Percentiles rank a stretch among this genome's conserved stretches.
phyloP scores from a whole-genome alignment of 179 eudicot genomes.

The Gypsophila paniculata region DNA sequence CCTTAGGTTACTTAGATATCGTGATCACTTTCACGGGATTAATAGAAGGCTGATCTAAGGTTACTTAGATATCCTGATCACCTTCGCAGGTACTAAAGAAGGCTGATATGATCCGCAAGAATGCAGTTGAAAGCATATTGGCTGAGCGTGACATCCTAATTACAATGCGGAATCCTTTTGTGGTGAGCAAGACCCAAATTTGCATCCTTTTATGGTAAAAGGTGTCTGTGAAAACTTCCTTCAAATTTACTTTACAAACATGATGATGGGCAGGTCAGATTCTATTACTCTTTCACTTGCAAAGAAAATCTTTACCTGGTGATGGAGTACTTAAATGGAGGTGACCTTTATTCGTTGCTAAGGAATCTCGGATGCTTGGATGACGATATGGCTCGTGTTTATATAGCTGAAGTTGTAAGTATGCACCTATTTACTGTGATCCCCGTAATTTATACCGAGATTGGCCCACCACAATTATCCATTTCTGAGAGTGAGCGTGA shows the following conservation, averaged over 20 bases:
- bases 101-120: constrained; percentile 98
- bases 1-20: constrained; percentile 4
- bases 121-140: constrained; percentile 96
- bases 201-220: background rate
- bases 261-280: constrained; percentile 74
- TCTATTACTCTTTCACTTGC: constrained; percentile 98
- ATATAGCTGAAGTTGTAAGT: constrained; percentile 98
- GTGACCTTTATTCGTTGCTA: constrained; percentile 88
- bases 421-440: constrained; percentile 9
- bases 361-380: constrained; percentile 94
- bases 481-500: background rate
- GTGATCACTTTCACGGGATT: constrained; percentile 46
- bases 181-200: constrained; percentile 53
- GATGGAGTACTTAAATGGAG: constrained; percentile 97
- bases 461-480: background rate
- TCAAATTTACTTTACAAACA: constrained; percentile 25
- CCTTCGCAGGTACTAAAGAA: constrained; percentile 75
- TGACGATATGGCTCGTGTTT: constrained; percentile 93
- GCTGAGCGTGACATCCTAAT: constrained; percentile 96
- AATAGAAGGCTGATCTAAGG: constrained; percentile 90
- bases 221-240: constrained; percentile 20
- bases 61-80: constrained; percentile 14
- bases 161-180: constrained; percentile 93
- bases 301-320: constrained; percentile 96
- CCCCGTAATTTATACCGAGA: background rate